phyloP scores from a whole-genome alignment of 2,329 filamentous ascomycete species.

The Fusarium sp. region DNA sequence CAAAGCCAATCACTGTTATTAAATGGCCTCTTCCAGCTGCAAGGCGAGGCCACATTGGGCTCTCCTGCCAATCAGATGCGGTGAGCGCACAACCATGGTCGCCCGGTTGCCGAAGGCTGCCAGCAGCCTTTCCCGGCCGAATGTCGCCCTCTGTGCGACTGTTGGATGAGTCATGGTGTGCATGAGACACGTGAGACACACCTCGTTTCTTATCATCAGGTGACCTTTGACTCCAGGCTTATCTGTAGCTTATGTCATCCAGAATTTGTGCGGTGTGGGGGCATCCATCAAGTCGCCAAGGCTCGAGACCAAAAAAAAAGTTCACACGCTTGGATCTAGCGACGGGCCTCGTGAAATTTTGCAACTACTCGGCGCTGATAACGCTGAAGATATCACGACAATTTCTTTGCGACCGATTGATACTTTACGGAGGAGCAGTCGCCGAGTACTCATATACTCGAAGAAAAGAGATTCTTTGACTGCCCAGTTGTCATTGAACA shows the following conservation, averaged over 20 bases:
- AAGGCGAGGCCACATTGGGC: slow-evolving; percentile 14
- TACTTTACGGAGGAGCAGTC: background rate
- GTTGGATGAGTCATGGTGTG: slow-evolving; percentile 27
- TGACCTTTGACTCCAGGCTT: slow-evolving; percentile 25
- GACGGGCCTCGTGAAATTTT: slow-evolving; percentile 51
- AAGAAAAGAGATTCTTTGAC: background rate
- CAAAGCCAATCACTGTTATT: slow-evolving; percentile 39
- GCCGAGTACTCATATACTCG: background rate
- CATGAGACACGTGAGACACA: background rate
- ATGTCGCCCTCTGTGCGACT: slow-evolving; percentile 2
- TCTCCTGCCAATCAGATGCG: slow-evolving; percentile 18
- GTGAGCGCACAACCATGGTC: slow-evolving; percentile 4
- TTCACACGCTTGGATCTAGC: slow-evolving; percentile 44
- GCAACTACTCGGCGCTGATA: slow-evolving; percentile 42
- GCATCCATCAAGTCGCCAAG: slow-evolving; percentile 13
- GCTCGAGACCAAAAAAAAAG: slow-evolving; percentile 50
- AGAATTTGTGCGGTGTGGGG: slow-evolving; percentile 32
- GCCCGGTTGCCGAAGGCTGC: slow-evolving; percentile 8
- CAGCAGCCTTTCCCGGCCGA: slow-evolving; percentile 12
- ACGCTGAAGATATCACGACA: slow-evolving; percentile 31
- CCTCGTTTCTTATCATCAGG: slow-evolving; percentile 20
- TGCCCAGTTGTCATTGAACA: slow-evolving; percentile 1
- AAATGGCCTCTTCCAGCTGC: slow-evolving; percentile 2
- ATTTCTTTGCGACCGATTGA: slow-evolving; percentile 4
- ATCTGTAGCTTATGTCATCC: slow-evolving; percentile 41